A percentile compares a stretch with the other conserved stretches of the same genome.
Conservation (phyloP, 2,329 filamentous ascomycete genomes). For the Ophiostoma perfectum region DNA sequence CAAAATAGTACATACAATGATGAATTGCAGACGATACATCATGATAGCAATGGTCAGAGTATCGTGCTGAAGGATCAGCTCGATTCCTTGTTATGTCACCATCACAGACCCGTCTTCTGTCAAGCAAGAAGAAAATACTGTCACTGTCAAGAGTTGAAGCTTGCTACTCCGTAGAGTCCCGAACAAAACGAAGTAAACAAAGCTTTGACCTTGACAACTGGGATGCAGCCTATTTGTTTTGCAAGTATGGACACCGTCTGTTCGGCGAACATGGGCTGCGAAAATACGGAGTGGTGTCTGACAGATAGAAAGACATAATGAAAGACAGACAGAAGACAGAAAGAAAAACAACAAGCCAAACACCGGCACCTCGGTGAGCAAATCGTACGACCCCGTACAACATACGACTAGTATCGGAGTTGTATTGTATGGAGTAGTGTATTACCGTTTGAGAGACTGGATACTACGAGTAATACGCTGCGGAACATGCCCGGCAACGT, state of each 20-base stretch:
- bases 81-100: too few relatives aligned
- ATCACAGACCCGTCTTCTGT: not conserved
- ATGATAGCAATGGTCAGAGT: too few relatives aligned
- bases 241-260: not conserved
- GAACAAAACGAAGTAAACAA: not conserved
- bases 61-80: too few relatives aligned
- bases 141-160: not conserved
- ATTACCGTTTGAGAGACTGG: not conserved
- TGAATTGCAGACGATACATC: too few relatives aligned
- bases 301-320: not conserved
- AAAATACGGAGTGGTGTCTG: not conserved
- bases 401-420: not conserved
- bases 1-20: too few relatives aligned
- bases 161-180: not conserved
- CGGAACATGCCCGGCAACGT: not conserved
- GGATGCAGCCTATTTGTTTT: not conserved
- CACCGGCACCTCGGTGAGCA: not conserved
- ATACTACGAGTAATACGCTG: not conserved
- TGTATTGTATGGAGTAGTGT: not conserved
- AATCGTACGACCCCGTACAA: conserved; percentile 2
- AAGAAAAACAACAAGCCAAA: not conserved
- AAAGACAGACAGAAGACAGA: not conserved
- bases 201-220: not conserved
- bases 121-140: not conserved
- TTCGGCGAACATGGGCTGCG: not conserved